Base-by-base conservation (phyloP, 257 asterid genomes). In the Solanum bulbocastanum region DNA sequence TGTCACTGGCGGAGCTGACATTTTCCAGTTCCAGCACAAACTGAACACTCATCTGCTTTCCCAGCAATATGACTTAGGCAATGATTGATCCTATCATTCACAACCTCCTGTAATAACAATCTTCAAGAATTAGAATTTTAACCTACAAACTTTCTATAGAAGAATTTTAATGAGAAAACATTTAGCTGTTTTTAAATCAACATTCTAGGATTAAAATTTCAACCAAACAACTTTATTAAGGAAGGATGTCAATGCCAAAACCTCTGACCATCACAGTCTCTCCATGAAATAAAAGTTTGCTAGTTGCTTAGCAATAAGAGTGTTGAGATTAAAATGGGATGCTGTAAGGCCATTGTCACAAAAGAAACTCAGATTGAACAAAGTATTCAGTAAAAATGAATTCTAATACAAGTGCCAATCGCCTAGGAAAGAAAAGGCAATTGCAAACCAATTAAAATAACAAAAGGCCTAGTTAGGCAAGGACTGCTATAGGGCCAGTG, bases 41-140 rank as follows among this genome's bases (percentile, higher is more conserved):
- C 95, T 5, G 98, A 94, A 91, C 99, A 97, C 90, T 97, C 99
- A 23, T 94, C 96, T 88, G 88, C 94, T 71, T 95, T 92, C 16
- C 99, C 99, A 37, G 95, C 94, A 62, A 93, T 94, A 71, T 93
- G 99, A 90, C 95, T 94, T 92, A 97, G 91, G 92, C 99, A 97
- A 87, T 97, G 90, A 32, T 84, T 91, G 93, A 97, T 95, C 92
- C 99, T 90, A 84, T 97, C 99, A 72, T 93, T 93, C 93, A 95
- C 88, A 71, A 97, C 98, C 91, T 96, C 99, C 99, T 97, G 95
- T 79, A 91, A 87, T 79, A 74, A 66, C 84, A 88, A 56, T 30
- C 33, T 33, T 16, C 33, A 32, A 60, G 84, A 35, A 73, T 42
- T 46, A 72, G 25, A n/a, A 49, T 73, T 44, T 68, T 18, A 44